Evolutionary conservation across 2,329 filamentous ascomycete species (phyloP), one percentile per base, ranked within the genome.

Genomic region (Hypocrella siamensis): DNA sequence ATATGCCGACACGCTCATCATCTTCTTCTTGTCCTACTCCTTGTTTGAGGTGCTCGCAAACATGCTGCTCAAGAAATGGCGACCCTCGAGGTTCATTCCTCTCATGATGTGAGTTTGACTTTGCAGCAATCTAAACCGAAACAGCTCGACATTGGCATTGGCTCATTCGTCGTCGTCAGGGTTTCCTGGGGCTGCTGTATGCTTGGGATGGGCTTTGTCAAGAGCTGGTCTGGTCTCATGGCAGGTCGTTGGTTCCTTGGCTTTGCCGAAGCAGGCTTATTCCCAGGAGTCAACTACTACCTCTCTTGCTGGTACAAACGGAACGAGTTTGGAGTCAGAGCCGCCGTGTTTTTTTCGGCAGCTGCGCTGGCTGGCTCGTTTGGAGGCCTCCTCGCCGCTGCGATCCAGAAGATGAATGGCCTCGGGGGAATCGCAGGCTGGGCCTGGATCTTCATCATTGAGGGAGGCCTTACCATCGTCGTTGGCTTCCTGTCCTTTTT

Each of bases 11-110:
- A 70, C 75, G 0, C 62, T 93, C 6, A 82, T 79, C 21, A 78
- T 92, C 42, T 93, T 93, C 59, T 93, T 92, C 57, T 65, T 92
- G 31, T 84, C 79, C 1, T 93, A 93, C 49, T 67, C 80, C 3
- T 54, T 85, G 21, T 85, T 83, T 39, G 83, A 90, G 50, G 73
- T 75, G 0, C 44, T 85, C 27, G 84, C 81, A 37, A 92, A 93
- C 49, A 61, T 88, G 29, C 54, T 93, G 17, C 71, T 93, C 36
- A 93, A 92, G 56, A 67, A 65, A 14, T 58, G 82, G 38, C 67
- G 74, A 2, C 85, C 85, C 0, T 82, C 77, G 25, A 57, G 86
- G 32, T 93, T 92, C 48, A 73, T 92, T 34, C 79, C 84, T 3
- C 59, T 68, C 19, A 92, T 92, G 46, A 92, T 93, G 78, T 65